Base-by-base conservation (phyloP, 2,329 filamentous ascomycete genomes). In the Clarireedia monteithiana region DNA sequence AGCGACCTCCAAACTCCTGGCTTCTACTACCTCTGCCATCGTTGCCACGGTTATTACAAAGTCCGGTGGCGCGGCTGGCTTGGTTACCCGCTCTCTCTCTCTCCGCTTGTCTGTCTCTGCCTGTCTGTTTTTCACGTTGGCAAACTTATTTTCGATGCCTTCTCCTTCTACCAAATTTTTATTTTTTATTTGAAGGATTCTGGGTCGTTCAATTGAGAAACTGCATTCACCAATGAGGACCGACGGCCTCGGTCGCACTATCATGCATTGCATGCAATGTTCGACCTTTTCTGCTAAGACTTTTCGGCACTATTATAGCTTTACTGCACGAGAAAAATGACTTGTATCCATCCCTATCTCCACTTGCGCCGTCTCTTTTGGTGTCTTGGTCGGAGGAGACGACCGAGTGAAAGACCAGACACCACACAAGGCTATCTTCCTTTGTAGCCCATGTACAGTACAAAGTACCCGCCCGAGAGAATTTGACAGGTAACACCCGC, bases 401-500 rank as follows among this genome's bases (percentile, higher is more conserved):
- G 40, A 48, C 20, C 20, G 30, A 53, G 4, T 27, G 26, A 6
- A 53, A 48, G 9, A 53, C 30, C 38, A 15, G 30, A 10, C 42
- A 38, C 24, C 26, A 38, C 17, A 36, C 27, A 30, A 40, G 26
- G 40, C 50, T 48, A 39, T 38, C n/a, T 46, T 26, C 14, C 38
- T 45, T 23, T 30, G 7, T 34, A 52, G 27, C 27, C 12, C 50
- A 47, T 26, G 42, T 53, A 27, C 42, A 12, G 48, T 26, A 27
- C 50, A 20, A 20, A 20, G 20, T 30, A 48, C 30, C 30, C 10
- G 30, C 30, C 30, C 30, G 30, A 34, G 30, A 20, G 38, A 27
- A 53, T 38, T 44, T 53, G 50, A 48, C 50, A 53, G 42, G 42
- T 53, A 48, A 53, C 50, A 53, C 50, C 50, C 50, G 50, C 42